Evolutionary conservation across 2,329 filamentous ascomycete genomes (phyloP).

Genomic region (Pestalotiopsis sp.): DNA sequence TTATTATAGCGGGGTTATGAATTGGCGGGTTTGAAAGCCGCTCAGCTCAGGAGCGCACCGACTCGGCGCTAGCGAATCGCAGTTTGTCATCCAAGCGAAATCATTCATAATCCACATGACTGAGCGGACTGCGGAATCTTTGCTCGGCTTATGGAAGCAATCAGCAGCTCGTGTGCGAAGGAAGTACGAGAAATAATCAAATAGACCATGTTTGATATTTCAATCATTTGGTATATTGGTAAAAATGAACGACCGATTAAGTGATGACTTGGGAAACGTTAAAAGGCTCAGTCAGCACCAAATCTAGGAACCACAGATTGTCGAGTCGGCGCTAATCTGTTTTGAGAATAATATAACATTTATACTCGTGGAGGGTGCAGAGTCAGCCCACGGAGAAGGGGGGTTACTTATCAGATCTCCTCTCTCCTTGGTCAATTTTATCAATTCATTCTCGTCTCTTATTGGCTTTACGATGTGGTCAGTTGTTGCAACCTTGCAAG

Average conservation of each 20-base stretch:
- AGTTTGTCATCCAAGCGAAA: slow-evolving; percentile 8
- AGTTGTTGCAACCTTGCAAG: too few relatives aligned
- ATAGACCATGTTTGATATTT: too few relatives aligned
- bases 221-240: too few relatives aligned
- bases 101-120: slow-evolving; percentile 4
- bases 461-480: too few relatives aligned
- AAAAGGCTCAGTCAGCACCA: too few relatives aligned
- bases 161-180: not conserved
- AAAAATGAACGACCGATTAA: too few relatives aligned
- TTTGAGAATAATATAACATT: not conserved
- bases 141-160: not conserved
- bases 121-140: not conserved
- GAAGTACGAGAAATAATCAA: not conserved
- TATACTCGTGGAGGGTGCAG: not conserved
- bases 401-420: too few relatives aligned
- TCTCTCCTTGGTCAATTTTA: too few relatives aligned
- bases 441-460: too few relatives aligned
- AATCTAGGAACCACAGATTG: not conserved
- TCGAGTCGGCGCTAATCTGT: not conserved
- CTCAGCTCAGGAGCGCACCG: not conserved
- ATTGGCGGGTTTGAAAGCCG: not conserved
- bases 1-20: not conserved
- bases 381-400: not conserved
- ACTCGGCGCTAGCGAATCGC: not conserved
- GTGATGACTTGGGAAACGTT: too few relatives aligned